Base-by-base conservation (phyloP, 2,329 filamentous ascomycete genomes). In the Monilinia fructicola region DNA sequence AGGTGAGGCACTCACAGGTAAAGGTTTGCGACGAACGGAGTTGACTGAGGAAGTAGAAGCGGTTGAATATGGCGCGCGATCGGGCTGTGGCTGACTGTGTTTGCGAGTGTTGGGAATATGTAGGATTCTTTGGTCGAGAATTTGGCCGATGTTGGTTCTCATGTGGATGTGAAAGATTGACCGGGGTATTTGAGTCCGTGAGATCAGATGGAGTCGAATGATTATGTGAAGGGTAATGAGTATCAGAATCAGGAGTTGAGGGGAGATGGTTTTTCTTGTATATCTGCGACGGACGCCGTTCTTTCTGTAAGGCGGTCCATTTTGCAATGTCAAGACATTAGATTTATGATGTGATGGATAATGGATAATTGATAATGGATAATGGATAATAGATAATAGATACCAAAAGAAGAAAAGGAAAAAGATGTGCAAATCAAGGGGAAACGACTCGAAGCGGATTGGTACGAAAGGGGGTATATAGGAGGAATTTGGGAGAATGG, bases 21-120 rank as follows among this genome's bases (percentile, higher is more conserved):
- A 75, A 65, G 87, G 86, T 78, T 89, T 88, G 69, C 87, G 82
- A 74, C 83, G 83, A 77, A 88, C 73, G 4, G 70, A 61, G 11
- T 61, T 54, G 44, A 72, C 71, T 35, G 71, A 74, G 50, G 70
- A 68, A 40, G 70, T 68, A 35, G 71, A 72, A 42, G 71, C 67
- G 31, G 72, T 68, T 9, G 72, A 73, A 44, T 71, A 66, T 56
- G 69, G 69, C 67, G 52, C 73, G 73, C n/a, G 73, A 68, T 62
- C 73, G 69, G 54, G 69, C 64, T 48, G 72, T 61, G 44, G 64
- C 54, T 54, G 64, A 65, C 64, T 65, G 64, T 59, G 63, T 59
- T 65, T 59, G 63, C 23, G 63, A 65, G 42, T 59, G 12, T 26
- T 53, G 64, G 26, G 64, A 18, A 35, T 65, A 12, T 23, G 55